Evolutionary conservation across 176 grass and related monocot genomes (phyloP).

Genomic region (Cymbopogon citratus): DNA sequence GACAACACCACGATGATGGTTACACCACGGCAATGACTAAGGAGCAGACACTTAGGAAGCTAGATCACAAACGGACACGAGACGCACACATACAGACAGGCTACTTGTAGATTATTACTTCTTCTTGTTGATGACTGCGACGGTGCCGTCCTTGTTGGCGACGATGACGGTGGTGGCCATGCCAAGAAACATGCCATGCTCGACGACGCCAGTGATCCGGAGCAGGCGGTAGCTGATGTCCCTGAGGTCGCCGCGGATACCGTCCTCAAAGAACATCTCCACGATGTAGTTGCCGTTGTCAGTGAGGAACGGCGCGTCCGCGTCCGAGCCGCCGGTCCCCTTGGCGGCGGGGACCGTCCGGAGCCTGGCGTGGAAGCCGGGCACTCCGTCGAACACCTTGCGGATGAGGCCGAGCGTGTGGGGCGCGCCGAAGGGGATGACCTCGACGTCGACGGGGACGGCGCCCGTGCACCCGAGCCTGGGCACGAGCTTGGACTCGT

Average conservation of each 20-base stretch:
- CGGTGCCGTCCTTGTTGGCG: constrained; percentile 52
- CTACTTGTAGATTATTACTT: neutral
- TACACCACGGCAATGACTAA: neutral
- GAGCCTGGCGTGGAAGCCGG: constrained; percentile 40
- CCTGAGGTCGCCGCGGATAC: constrained; percentile 43
- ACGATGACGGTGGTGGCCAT: constrained; percentile 55
- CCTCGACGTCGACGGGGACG: constrained; percentile 61
- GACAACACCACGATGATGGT: neutral
- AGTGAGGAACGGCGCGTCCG: constrained; percentile 28
- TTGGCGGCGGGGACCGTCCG: constrained; percentile 24
- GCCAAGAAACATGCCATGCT: constrained; percentile 73
- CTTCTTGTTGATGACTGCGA: neutral
- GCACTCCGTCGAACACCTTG: constrained; percentile 33
- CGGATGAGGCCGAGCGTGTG: constrained; percentile 33
- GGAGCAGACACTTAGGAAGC: neutral
- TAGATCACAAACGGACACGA: neutral
- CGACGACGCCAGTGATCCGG: constrained; percentile 59
- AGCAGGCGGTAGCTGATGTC: constrained; percentile 46
- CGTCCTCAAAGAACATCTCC: constrained; percentile 61
- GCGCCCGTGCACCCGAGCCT: constrained; percentile 42
- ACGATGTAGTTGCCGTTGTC: constrained; percentile 69
- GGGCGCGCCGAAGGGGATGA: constrained; percentile 43
- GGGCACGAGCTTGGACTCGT: constrained; percentile 51
- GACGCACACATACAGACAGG: neutral
- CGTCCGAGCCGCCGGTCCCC: neutral